Evolutionary conservation across 768 basidiomycete genomes (phyloP).

Genomic region (Tulasnella sp.): DNA sequence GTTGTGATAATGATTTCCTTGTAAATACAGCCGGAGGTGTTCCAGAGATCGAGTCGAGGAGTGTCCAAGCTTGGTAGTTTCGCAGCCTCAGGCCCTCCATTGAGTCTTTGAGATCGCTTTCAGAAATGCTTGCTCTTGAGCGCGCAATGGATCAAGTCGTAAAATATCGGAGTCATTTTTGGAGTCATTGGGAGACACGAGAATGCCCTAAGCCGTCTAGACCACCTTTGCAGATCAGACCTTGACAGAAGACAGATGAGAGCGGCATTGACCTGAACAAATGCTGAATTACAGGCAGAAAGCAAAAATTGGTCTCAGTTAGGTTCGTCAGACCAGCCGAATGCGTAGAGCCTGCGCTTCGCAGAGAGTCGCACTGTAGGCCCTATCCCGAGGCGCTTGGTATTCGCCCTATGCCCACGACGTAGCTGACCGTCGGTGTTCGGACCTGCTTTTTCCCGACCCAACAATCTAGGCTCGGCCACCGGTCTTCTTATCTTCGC

Average conservation of each 20-base stretch:
- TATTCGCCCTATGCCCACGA: conserved; percentile 48
- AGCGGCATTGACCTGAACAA: conserved; percentile 74
- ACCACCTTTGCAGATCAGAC: conserved; percentile 43
- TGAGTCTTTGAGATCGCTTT: not conserved
- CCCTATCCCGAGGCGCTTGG: conserved; percentile 60
- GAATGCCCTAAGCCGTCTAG: conserved; percentile 43
- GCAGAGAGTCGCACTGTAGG: conserved; percentile 57
- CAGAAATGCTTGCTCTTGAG: too few species aligned
- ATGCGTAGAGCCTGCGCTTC: too few species aligned
- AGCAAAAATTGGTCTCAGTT: not conserved
- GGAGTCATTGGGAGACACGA: not conserved
- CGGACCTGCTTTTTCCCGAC: conserved; percentile 46
- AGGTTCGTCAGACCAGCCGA: too few species aligned
- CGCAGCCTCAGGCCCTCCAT: too few species aligned
- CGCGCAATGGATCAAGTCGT: not conserved
- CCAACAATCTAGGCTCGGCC: conserved; percentile 71
- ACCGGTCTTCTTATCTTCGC: conserved; percentile 48
- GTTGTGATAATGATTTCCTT: too few species aligned
- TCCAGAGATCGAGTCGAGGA: not conserved
- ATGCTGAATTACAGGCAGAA: conserved; percentile 50
- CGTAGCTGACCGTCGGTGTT: conserved; percentile 68
- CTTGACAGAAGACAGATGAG: conserved; percentile 56
- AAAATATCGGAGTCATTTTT: not conserved
- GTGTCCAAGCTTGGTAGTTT: too few species aligned
- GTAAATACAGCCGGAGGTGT: not conserved